A percentile compares a stretch with the other conserved stretches of the same genome.
phyloP scores from a whole-genome alignment of 2,329 filamentous ascomycete genomes.

The Exophiala oligosperma region DNA sequence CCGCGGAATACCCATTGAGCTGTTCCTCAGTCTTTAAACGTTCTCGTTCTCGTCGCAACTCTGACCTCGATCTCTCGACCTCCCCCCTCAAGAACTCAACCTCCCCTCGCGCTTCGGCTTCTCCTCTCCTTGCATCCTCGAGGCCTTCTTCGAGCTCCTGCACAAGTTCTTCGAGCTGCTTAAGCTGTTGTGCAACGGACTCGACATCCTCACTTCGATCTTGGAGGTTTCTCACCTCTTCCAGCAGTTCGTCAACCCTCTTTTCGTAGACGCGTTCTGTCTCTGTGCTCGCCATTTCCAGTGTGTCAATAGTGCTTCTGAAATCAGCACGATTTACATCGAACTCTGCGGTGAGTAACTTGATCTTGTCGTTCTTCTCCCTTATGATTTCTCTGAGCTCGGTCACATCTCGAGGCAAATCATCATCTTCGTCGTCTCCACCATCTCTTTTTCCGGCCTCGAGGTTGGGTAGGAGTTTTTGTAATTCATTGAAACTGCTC shows the following conservation, averaged over 20 bases:
- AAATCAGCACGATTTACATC: conserved; percentile 95
- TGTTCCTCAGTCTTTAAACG: conserved; percentile 61
- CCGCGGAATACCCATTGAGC: conserved; percentile 32
- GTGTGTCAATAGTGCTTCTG: conserved; percentile 90
- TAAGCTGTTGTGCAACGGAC: conserved; percentile 84
- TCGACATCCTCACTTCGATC: conserved; percentile 82
- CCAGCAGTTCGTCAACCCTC: conserved; percentile 61
- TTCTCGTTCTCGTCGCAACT: conserved; percentile 84
- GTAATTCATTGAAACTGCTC: conserved; percentile 76
- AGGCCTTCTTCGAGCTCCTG: conserved; percentile 95
- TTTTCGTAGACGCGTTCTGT: conserved; percentile 89
- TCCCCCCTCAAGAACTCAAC: conserved; percentile 94
- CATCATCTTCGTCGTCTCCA: conserved; percentile 42
- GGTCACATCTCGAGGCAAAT: conserved; percentile 60
- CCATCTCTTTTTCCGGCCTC: conserved; percentile 43
- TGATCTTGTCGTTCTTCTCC: conserved; percentile 97
- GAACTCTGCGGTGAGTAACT: conserved; percentile 88
- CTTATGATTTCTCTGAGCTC: conserved; percentile 80
- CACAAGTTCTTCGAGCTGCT: conserved; percentile 92
- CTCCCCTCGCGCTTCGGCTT: conserved; percentile 92
- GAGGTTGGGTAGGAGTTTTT: conserved; percentile 62
- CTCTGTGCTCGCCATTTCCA: conserved; percentile 93
- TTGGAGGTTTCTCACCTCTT: conserved; percentile 79
- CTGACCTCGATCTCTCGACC: conserved; percentile 85
- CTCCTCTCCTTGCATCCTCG: conserved; percentile 88